These are phyloP conservation scores for Handroanthus guayacan DNA, from an alignment of 257 asterid genomes.

Conservation along the genomic window DNA sequence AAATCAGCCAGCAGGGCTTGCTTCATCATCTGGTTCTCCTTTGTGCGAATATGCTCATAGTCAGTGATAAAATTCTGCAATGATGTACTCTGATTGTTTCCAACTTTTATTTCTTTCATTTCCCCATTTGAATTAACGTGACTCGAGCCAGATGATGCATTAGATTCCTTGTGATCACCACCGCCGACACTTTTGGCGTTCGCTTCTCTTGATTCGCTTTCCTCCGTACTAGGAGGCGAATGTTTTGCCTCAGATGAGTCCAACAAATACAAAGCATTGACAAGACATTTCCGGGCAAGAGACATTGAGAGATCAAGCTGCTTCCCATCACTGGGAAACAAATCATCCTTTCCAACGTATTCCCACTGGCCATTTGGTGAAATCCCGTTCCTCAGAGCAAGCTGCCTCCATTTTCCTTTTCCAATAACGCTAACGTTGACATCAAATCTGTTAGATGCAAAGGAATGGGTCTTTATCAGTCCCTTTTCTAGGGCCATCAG, in stretches of 20 bases:
- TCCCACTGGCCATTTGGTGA: slow-evolving; percentile 43
- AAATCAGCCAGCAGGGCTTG: slow-evolving; percentile 78
- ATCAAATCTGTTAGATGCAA: slow-evolving; percentile 51
- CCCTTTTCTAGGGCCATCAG: slow-evolving; percentile 88
- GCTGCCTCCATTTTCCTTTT: slow-evolving; percentile 88
- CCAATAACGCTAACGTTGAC: slow-evolving; percentile 74
- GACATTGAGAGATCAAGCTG: slow-evolving; percentile 61
- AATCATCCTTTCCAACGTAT: slow-evolving; percentile 43
- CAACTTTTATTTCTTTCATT: slow-evolving; percentile 70
- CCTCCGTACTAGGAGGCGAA: slow-evolving; percentile 44
- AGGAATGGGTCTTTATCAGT: slow-evolving; percentile 53
- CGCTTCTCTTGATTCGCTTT: slow-evolving; percentile 56
- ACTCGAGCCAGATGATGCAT: slow-evolving; percentile 42
- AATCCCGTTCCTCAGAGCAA: slow-evolving; percentile 53
- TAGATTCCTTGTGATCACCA: slow-evolving; percentile 48
- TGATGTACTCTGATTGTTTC: slow-evolving; percentile 46
- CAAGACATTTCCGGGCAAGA: slow-evolving; percentile 73
- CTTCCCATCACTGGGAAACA: slow-evolving; percentile 43
- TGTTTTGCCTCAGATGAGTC: slow-evolving; percentile 46
- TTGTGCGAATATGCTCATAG: slow-evolving; percentile 50
- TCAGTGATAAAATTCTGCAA: slow-evolving; percentile 51
- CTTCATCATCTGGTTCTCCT: slow-evolving; percentile 71
- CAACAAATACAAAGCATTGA: slow-evolving; percentile 69
- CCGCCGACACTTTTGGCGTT: slow-evolving; percentile 43
- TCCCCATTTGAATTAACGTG: slow-evolving; percentile 67